Evolutionary conservation across 768 basidiomycete genomes (phyloP).

Genomic region (Mycena galopus): DNA sequence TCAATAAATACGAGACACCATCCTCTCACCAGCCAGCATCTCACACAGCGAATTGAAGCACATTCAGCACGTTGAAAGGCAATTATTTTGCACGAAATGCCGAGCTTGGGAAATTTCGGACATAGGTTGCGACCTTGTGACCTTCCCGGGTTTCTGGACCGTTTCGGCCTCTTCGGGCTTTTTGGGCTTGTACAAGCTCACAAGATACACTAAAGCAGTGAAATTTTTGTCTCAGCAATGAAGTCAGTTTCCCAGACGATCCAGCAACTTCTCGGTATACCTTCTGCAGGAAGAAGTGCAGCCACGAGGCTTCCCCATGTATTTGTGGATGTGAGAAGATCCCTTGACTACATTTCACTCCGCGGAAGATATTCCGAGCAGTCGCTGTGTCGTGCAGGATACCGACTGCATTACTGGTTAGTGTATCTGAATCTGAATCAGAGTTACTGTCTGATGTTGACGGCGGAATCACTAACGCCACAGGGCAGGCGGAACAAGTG

Average conservation of each 20-base stretch:
- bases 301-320: not conserved
- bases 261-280: not conserved
- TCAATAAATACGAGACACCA: not conserved
- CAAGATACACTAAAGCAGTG: no score
- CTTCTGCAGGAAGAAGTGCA: not conserved
- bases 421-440: no score
- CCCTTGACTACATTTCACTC: no score
- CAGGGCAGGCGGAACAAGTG: no score
- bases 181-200: not conserved
- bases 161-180: not conserved
- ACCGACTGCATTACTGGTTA: not conserved
- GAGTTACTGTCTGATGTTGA: no score
- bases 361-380: not conserved
- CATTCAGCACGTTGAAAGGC: not conserved
- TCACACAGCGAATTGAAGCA: not conserved
- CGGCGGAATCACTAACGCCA: no score
- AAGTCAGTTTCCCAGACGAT: not conserved
- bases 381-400: not conserved
- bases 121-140: conserved; percentile 16
- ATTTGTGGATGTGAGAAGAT: not conserved
- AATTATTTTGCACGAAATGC: conserved; percentile 8
- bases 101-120: conserved; percentile 16
- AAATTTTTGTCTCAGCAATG: not conserved
- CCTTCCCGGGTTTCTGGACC: conserved; percentile 5
- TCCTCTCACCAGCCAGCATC: no score